Conservation (phyloP, 2,329 filamentous ascomycete species). For the Diaporthe caulivora region DNA sequence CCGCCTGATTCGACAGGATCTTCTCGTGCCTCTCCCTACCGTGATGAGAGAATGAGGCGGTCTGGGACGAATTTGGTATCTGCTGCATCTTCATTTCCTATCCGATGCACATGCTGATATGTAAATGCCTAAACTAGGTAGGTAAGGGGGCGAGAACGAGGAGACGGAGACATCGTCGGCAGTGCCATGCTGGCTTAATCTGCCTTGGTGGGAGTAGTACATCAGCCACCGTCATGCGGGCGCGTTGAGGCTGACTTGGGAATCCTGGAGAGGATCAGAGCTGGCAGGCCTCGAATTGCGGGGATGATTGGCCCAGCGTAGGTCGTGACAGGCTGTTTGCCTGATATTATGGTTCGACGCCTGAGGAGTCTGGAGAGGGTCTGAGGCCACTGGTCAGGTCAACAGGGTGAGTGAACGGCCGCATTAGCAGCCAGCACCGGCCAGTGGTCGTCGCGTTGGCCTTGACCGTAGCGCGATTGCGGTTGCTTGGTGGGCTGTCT, state of each 20-base stretch:
- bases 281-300: neutral
- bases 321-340: neutral
- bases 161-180: no score
- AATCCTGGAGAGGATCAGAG: conserved; percentile 5
- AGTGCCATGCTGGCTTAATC: no score
- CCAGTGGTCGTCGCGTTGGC: neutral
- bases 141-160: no score
- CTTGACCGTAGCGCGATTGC: neutral
- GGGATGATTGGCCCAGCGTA: neutral
- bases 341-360: conserved; percentile 16
- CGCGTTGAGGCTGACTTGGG: conserved; percentile 27
- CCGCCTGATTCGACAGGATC: conserved; percentile 17
- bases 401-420: conserved; percentile 13
- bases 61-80: neutral
- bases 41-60: conserved; percentile 7
- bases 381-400: conserved; percentile 15
- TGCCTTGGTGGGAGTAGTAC: no score
- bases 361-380: neutral
- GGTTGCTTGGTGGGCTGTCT: conserved; percentile 12
- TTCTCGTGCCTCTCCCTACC: neutral
- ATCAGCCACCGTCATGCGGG: conserved; percentile 3
- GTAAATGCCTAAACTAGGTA: neutral
- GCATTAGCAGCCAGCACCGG: neutral
- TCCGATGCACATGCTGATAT: neutral
- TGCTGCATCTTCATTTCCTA: neutral